Base-by-base conservation (phyloP, 179 eudicot genomes). In the Silene vulgaris region DNA sequence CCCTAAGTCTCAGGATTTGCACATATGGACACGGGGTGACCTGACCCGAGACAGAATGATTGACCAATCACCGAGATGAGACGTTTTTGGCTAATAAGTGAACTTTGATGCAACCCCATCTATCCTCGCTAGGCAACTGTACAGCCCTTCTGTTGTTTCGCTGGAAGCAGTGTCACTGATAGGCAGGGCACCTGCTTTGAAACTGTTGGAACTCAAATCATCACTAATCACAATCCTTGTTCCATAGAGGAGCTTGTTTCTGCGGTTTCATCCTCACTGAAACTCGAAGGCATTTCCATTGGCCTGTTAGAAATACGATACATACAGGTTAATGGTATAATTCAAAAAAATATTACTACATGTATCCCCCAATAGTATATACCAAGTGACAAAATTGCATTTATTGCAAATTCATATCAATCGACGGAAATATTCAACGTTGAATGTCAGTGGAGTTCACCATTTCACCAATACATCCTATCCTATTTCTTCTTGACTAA, bases 221-320 rank as follows among this genome's bases (percentile, higher is more conserved):
- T 67, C 30, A 28, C 43, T 16, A 19, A 14, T 17, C 32, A 8
- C 8, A 67, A 23, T 71, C 62, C 72, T 86, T 75, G 88, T 37
- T 89, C 96, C 71, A 78, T 83, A 0, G 97, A 92, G 66, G 96
- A 88, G 85, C 90, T 80, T 2, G 97, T 90, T 78, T 82, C 92
- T 56, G 86, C 93, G 66, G 90, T 89, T 84, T 94, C 97, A 76
- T 90, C 97, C 77, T 92, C 97, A 20, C 97, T 90, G 75, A 88
- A 90, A 74, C 93, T 90, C 52, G 97, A 83, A 65, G 97, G 91
- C 76, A 84, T 65, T 74, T 90, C 91, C 23, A 80, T 83, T 50
- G 88, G 78, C 78, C 98, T 94, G 84, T 35, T 78, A 56, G 48
- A 62, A 73, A 61, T 28, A 76, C 20, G 20, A 26, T 11, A 17